These are phyloP conservation scores for Pseudogymnoascus sp. DNA, from an alignment of 2,329 filamentous ascomycete species.

Conservation along the genomic window DNA sequence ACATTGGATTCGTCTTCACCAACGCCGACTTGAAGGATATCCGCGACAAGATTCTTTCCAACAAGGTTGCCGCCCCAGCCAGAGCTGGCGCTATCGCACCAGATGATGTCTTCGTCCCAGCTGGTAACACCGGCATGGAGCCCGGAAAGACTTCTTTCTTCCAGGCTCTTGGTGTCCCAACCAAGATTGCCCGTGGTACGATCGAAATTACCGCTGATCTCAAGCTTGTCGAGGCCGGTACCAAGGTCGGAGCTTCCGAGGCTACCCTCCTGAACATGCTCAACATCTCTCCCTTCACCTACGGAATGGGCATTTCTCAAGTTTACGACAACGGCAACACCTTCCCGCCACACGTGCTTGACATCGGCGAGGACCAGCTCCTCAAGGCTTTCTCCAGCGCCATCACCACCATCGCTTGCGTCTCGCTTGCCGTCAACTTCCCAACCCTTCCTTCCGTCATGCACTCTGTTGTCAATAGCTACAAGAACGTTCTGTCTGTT, in stretches of 20 bases:
- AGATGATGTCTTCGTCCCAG: slow-evolving; percentile 86
- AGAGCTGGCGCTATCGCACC: slow-evolving; percentile 97
- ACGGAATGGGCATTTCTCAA: slow-evolving; percentile 93
- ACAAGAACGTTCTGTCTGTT: slow-evolving; percentile 93
- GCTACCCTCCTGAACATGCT: slow-evolving; percentile 98
- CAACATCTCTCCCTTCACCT: slow-evolving; percentile 99
- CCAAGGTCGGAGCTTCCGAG: slow-evolving; percentile 97
- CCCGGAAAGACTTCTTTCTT: slow-evolving; percentile 99
- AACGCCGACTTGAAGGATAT: slow-evolving; percentile 86
- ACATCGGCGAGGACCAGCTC: slow-evolving; percentile 92
- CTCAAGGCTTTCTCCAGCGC: slow-evolving; percentile 73
- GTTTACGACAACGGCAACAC: slow-evolving; percentile 97
- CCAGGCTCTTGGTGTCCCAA: slow-evolving; percentile 99
- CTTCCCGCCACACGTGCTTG: slow-evolving; percentile 78
- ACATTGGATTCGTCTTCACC: slow-evolving; percentile 99
- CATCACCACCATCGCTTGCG: slow-evolving; percentile 76
- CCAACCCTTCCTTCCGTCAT: slow-evolving; percentile 93
- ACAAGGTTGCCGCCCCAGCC: slow-evolving; percentile 95
- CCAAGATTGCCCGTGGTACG: slow-evolving; percentile 99
- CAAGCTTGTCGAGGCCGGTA: slow-evolving; percentile 89
- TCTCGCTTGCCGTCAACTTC: slow-evolving; percentile 91
- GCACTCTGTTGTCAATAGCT: slow-evolving; percentile 92
- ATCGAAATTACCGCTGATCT: slow-evolving; percentile 98
- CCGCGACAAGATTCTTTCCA: slow-evolving; percentile 89
- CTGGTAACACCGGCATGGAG: slow-evolving; percentile 99